Evolutionary conservation across 2,329 filamentous ascomycete genomes (phyloP), one percentile per base, ranked within the genome.

Genomic region (Verticillium nonalfalfae): DNA sequence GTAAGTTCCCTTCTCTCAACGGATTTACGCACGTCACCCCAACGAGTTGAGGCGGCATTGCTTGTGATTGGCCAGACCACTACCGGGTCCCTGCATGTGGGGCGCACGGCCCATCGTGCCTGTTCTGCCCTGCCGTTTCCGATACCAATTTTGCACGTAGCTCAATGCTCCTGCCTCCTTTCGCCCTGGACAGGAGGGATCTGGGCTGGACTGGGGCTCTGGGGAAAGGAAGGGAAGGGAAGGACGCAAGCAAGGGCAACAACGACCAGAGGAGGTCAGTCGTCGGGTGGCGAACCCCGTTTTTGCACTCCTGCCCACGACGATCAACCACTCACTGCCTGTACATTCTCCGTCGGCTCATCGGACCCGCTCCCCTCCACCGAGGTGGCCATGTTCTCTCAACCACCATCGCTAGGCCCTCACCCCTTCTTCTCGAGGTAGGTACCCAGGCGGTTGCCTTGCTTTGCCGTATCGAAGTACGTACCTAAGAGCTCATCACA

Each of bases 141-240:
- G 33, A 56, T 35, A 31, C 26, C 26, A 31, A 31, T 31, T 31
- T 31, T 31, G 26, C 5, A 31, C 26, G 26, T 31, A 4, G 26
- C 26, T 31, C 26, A 31, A 14, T 52, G 45, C 7, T 52, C 45
- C 21, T 52, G 45, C 45, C 45, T 31, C 45, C 45, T 52, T 52
- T 52, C 45, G 15, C 45, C 45, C 45, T 52, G 18, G 45, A n/a
- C 45, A 13, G 38, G 15, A 39, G 38, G 21, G 63, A 60, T 7
- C 63, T 64, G n/a, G 61, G 39, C 10, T 68, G 61, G 40, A 31
- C 26, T 31, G 26, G 26, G 59, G 62, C 18, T 26, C 26, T n/a
- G 59, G 34, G 56, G 55, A 21, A 21, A 31, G 38, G 13, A 39
- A 52, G 18, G 45, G 18, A 50, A 59, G 45, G 45, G 21, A 52